These are phyloP conservation scores for Backusella parvicylindrica DNA, from an alignment of 192 early-diverging fungal species.

Conservation along the genomic window DNA sequence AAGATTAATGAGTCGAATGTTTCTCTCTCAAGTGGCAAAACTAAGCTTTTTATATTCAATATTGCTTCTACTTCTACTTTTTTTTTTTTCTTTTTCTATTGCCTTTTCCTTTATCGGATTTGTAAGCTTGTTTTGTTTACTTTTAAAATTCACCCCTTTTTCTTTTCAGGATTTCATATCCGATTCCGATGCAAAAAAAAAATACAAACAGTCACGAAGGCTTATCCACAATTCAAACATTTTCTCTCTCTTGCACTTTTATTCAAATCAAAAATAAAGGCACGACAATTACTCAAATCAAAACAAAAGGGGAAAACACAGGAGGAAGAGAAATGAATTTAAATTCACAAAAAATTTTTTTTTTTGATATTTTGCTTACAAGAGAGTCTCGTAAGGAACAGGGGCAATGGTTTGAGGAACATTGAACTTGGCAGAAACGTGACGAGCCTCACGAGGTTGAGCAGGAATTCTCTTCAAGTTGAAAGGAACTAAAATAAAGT, in stretches of 20 bases:
- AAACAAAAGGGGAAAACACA: neutral
- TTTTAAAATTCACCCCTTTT: neutral
- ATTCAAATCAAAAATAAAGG: neutral
- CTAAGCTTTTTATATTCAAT: no score
- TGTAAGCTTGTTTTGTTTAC: neutral
- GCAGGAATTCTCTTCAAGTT: constrained; percentile 90
- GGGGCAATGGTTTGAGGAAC: constrained; percentile 90
- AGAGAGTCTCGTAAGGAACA: constrained; percentile 89
- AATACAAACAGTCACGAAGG: neutral
- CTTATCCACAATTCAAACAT: neutral
- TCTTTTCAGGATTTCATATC: neutral
- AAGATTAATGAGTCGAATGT: no score
- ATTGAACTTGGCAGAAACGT: constrained; percentile 86
- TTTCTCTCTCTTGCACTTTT: neutral
- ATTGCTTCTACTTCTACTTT: no score
- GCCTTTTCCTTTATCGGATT: neutral
- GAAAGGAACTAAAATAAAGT: constrained; percentile 37
- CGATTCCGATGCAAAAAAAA: neutral
- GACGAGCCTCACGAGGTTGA: constrained; percentile 83
- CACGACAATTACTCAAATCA: constrained; percentile 1
- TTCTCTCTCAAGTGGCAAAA: no score
- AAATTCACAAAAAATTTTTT: neutral
- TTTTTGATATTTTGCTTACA: constrained; percentile 42
- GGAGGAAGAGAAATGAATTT: neutral
- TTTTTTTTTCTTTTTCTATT: no score